Evolutionary conservation across 306 rosid genomes (phyloP).

Genomic region (Adenanthera pavonina): DNA sequence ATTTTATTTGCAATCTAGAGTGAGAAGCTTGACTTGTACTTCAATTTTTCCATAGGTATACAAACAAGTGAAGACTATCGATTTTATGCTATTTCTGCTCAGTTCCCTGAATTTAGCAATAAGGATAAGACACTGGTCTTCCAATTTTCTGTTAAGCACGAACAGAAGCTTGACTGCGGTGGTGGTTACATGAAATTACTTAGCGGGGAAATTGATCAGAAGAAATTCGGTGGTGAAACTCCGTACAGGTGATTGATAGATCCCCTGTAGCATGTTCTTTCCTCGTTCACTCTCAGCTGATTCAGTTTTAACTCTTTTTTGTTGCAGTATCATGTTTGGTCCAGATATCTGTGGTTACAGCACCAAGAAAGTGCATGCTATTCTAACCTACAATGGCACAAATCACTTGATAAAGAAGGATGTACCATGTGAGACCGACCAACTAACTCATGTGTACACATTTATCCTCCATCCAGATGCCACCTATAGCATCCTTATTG

Average conservation of each 20-base stretch:
- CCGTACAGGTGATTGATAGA: conserved; percentile 77
- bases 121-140: conserved; percentile 87
- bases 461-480: conserved; percentile 95
- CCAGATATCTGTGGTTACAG: conserved; percentile 99
- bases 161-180: conserved; percentile 99
- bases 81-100: conserved; percentile 95
- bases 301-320: conserved; percentile 27
- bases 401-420: conserved; percentile 98
- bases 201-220: conserved; percentile 91
- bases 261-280: background rate
- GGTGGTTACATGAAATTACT: conserved; percentile 98
- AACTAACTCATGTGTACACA: conserved; percentile 91
- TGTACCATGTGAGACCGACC: conserved; percentile 98
- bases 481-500: conserved; percentile 87
- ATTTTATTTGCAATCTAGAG: background rate
- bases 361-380: conserved; percentile 99
- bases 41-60: conserved; percentile 66
- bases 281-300: conserved; percentile 25
- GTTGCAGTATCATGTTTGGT: conserved; percentile 95
- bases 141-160: conserved; percentile 96
- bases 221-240: conserved; percentile 95
- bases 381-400: conserved; percentile 75
- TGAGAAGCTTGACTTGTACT: conserved; percentile 18
- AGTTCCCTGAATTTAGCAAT: conserved; percentile 94
- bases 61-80: conserved; percentile 98